Percentiles rank a stretch among this genome's conserved stretches.
These are phyloP conservation scores for Hsuehochloa calcarea DNA, from an alignment of 176 grass and related monocot species.

Conservation along the genomic window DNA sequence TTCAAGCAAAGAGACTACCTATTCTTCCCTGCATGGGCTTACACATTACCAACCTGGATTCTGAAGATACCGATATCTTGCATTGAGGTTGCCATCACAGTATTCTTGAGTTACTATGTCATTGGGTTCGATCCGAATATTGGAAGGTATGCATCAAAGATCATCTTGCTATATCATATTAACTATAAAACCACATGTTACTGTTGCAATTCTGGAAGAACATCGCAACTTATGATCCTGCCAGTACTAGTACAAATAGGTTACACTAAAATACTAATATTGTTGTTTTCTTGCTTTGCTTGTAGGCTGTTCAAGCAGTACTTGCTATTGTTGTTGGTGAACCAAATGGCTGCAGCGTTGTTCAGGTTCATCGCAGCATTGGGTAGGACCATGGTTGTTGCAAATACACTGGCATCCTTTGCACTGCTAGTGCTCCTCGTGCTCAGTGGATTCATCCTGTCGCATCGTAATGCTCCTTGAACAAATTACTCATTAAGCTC, in stretches of 20 bases:
- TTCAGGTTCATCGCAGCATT: constrained; percentile 57
- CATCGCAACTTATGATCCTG: background rate
- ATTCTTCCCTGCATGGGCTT: constrained; percentile 72
- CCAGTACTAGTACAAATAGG: background rate
- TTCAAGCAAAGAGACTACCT: constrained; percentile 74
- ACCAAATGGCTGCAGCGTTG: constrained; percentile 60
- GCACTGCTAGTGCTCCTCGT: constrained; percentile 51
- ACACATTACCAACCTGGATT: constrained; percentile 65
- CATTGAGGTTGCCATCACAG: constrained; percentile 56
- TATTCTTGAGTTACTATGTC: constrained; percentile 68
- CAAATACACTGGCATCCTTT: constrained; percentile 63
- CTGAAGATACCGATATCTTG: constrained; percentile 66
- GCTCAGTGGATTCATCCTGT: constrained; percentile 62
- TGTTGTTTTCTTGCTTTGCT: background rate
- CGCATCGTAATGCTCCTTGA: constrained; percentile 42
- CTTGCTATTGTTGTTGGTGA: constrained; percentile 49
- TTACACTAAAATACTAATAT: background rate
- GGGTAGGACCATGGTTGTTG: constrained; percentile 58
- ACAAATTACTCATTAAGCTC: background rate
- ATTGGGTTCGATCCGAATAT: constrained; percentile 66
- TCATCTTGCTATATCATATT: background rate
- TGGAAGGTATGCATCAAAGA: constrained; percentile 49
- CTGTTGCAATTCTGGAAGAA: background rate
- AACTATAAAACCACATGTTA: background rate
- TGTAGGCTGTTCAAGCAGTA: constrained; percentile 64